phyloP scores from a whole-genome alignment of 352 stramenopile species.

The Phytopythium oedochilum region DNA sequence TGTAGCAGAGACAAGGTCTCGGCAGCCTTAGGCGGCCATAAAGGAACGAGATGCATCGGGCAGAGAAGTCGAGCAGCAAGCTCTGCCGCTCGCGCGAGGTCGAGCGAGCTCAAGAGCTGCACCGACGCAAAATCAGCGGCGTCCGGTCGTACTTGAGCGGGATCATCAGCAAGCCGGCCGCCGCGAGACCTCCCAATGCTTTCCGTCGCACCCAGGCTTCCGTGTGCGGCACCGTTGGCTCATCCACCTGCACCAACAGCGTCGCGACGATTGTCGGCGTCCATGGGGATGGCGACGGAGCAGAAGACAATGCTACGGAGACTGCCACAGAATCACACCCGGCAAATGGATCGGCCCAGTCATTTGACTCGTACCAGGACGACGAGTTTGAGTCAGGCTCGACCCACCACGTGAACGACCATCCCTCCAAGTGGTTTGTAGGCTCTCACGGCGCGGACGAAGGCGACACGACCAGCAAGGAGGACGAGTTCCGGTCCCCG shows the following conservation, averaged over 20 bases:
- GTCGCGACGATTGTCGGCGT: not conserved
- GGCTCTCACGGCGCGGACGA: not conserved
- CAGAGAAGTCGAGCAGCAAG: slow-evolving; percentile 75
- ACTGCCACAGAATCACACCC: not conserved
- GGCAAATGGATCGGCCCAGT: not conserved
- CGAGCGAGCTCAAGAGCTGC: slow-evolving; percentile 61
- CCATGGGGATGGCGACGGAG: not conserved
- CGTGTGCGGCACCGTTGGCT: not conserved
- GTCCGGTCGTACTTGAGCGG: slow-evolving; percentile 52
- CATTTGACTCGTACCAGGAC: not conserved
- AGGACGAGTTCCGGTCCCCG: slow-evolving; percentile 44
- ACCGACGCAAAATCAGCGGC: slow-evolving; percentile 65
- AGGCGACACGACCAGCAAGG: slow-evolving; percentile 20
- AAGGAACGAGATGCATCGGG: slow-evolving; percentile 48
- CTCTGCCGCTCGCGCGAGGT: slow-evolving; percentile 67
- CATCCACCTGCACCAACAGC: not conserved
- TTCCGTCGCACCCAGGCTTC: slow-evolving; percentile 14
- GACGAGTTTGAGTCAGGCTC: not conserved
- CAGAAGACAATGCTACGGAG: not conserved
- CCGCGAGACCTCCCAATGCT: slow-evolving; percentile 10
- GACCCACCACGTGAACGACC: not conserved
- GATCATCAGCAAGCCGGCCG: slow-evolving; percentile 25
- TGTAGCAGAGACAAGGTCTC: too few relatives aligned
- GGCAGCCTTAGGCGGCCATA: too few relatives aligned
- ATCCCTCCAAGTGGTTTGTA: slow-evolving; percentile 1